Evolutionary conservation across 164 flowering plant species (phyloP).

Genomic region (Vitis vinifera): DNA sequence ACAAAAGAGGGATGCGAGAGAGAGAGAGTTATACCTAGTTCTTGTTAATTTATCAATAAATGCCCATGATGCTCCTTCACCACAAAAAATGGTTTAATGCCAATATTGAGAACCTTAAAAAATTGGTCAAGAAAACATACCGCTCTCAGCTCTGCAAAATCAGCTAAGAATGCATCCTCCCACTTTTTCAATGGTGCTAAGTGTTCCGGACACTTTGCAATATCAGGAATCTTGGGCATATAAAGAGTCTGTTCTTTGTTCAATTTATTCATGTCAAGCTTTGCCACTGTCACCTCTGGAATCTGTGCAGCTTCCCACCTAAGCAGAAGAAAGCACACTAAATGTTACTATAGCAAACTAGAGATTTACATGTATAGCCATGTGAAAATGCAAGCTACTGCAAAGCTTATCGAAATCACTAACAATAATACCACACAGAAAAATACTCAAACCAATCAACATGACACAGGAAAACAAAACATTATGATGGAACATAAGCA

Average conservation of each 20-base stretch:
- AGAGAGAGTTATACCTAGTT: too few species aligned
- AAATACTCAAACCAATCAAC: not conserved
- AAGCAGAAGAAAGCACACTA: conserved; percentile 8
- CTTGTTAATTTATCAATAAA: too few species aligned
- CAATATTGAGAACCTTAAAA: not conserved
- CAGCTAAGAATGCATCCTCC: conserved; percentile 77
- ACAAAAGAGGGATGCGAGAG: too few species aligned
- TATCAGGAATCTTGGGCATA: conserved; percentile 90
- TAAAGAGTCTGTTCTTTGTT: conserved; percentile 69
- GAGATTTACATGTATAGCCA: not conserved
- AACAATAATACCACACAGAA: not conserved
- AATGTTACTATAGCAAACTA: too few species aligned
- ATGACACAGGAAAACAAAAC: not conserved
- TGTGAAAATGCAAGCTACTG: not conserved
- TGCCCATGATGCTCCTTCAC: too few species aligned
- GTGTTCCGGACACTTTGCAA: conserved; percentile 65
- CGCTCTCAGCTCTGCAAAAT: conserved; percentile 70
- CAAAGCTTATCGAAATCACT: not conserved
- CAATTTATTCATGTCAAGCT: conserved; percentile 46
- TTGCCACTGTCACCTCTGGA: conserved; percentile 81
- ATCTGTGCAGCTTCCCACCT: conserved; percentile 91
- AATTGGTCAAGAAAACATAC: conserved; percentile 30
- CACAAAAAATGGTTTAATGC: too few species aligned
- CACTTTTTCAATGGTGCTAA: conserved; percentile 73
- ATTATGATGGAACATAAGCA: too few species aligned